Evolutionary conservation across 495 filamentous ascomycete species (phyloP).

Genomic region (Pseudomonodictys pantanalensis): DNA sequence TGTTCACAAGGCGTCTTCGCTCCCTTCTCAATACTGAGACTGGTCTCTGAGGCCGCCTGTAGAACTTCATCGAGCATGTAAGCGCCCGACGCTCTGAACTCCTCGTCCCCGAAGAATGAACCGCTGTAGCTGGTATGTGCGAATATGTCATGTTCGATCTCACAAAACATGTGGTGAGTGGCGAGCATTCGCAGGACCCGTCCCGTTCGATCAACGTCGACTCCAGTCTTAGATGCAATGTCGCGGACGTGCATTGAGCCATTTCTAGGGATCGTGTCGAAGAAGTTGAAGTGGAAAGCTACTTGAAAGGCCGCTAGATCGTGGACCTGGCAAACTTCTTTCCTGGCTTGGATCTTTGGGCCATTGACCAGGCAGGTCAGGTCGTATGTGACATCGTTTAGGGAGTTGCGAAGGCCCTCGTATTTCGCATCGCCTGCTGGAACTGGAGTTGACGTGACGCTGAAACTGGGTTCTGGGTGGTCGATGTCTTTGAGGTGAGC

Average conservation of each 20-base stretch:
- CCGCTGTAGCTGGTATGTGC: neutral
- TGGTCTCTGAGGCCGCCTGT: constrained; percentile 31
- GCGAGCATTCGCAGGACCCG: constrained; percentile 32
- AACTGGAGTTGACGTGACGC: neutral
- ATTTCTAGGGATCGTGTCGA: constrained; percentile 7
- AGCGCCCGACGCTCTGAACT: constrained; percentile 5
- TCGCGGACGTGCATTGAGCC: constrained; percentile 19
- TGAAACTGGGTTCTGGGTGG: neutral
- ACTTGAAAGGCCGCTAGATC: constrained; percentile 39
- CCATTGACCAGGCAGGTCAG: constrained; percentile 36
- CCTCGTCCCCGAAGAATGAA: neutral
- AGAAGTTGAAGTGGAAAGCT: constrained; percentile 39
- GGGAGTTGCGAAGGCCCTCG: neutral
- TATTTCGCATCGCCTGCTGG: neutral
- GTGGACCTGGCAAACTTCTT: constrained; percentile 18
- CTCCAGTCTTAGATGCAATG: constrained; percentile 30
- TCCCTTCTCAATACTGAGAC: constrained; percentile 1
- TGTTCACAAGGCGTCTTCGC: constrained; percentile 32
- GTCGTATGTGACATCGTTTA: constrained; percentile 11
- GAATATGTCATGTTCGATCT: constrained; percentile 11
- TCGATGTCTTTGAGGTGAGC: neutral
- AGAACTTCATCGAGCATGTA: constrained; percentile 39
- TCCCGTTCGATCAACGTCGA: constrained; percentile 33
- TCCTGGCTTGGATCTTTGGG: constrained; percentile 8
- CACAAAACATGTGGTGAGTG: constrained; percentile 37